Base-by-base conservation (phyloP, 306 rosid genomes). In the Quercus suber region DNA sequence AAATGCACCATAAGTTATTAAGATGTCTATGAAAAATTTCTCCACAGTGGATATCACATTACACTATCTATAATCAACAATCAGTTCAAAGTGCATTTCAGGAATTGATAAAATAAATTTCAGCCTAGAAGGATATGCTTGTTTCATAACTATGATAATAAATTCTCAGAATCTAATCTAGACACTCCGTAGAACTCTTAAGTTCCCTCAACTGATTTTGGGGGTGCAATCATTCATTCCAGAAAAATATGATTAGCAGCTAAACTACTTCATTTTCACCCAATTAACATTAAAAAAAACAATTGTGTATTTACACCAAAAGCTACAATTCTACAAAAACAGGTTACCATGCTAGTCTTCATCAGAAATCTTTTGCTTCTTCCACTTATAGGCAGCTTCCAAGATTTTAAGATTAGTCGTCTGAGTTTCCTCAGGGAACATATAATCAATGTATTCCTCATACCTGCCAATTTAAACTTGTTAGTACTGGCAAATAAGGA, bases 311-410 rank as follows among this genome's bases (percentile, higher is more conserved):
- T 20, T 84, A 82, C 80, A 80, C 23, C 49, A 78, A 82, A 15
- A 35, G 25, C 45, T 53, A 30, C 70, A 73, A 57, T 18, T 28
- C 15, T 52, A 61, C 59, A 19, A 28, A 6, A 1, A 53, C 82
- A 76, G 63, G 51, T 37, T 43, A 27, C 6, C 41, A 17, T 45
- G n/a, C 61, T 73, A 82, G 53, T 91, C 94, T 2, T 89, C 92
- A 18, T 69, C 84, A 0, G 90, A 71, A 59, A 84, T 65, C 59
- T 88, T 95, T 74, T 90, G 99, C 87, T 81, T 93, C 91, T 95
- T 95, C 97, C 99, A 93, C 75, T 81, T 88, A 80, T 93, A 91
- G 5, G 99, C 99, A 18, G 99, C 99, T 84, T 96, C 98, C 85
- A 96, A 81, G 58, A 93, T 91, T 89, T 91, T 93, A 69, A 93